Conservation (phyloP, 257 asterid species). For the Jacaranda copaia region DNA sequence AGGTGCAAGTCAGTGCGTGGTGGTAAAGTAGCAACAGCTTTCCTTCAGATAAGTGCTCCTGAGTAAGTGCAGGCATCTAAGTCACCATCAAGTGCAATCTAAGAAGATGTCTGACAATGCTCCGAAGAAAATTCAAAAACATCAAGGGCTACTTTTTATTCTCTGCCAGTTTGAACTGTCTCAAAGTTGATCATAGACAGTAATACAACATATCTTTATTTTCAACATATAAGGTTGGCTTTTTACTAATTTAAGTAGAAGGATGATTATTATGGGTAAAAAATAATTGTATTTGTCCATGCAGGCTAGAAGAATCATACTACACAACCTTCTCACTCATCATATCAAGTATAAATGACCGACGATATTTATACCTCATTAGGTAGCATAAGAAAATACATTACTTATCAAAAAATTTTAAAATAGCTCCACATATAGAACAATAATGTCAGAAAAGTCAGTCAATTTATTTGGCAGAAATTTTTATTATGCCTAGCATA, state of each 20-base stretch:
- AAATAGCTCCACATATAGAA: not conserved
- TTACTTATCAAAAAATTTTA: not conserved
- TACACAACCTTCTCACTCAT: conserved; percentile 12
- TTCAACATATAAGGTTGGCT: too few relatives aligned
- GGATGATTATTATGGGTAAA: conserved; percentile 17
- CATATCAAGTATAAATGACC: conserved; percentile 14
- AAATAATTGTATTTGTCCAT: not conserved
- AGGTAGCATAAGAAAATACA: conserved; percentile 1
- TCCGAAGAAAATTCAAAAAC: conserved; percentile 6
- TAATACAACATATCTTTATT: too few relatives aligned
- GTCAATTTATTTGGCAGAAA: not conserved
- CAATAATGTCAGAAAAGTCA: not conserved
- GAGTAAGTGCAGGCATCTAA: not conserved
- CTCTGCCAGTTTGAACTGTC: conserved; percentile 21
- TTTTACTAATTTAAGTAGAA: not conserved
- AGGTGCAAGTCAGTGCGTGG: not conserved
- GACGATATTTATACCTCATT: not conserved
- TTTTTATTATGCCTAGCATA: conserved; percentile 8
- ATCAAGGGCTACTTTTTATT: not conserved
- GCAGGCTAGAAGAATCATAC: conserved; percentile 3
- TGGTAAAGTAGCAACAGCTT: not conserved
- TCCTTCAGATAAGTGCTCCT: conserved; percentile 25
- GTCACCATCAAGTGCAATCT: conserved; percentile 16
- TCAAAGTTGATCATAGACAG: too few relatives aligned
- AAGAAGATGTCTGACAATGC: not conserved